Evolutionary conservation across 495 filamentous ascomycete genomes (phyloP).

Genomic region (Bombardia bombarda): DNA sequence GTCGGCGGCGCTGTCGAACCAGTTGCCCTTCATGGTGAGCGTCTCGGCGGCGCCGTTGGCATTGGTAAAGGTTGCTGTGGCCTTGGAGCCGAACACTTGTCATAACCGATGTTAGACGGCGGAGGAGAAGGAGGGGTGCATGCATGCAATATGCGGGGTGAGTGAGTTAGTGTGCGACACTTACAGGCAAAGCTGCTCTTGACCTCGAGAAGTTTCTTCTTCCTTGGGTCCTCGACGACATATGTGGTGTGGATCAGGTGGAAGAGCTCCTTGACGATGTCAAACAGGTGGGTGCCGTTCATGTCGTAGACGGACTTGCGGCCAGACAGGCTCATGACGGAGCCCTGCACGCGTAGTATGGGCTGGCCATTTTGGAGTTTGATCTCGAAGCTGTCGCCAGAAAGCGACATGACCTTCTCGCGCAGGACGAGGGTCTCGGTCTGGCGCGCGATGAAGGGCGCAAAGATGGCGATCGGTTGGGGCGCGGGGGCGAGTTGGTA

Average conservation of each 20-base stretch:
- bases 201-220: slow-evolving; percentile 41
- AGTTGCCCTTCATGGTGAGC: slow-evolving; percentile 35
- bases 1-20: slow-evolving; percentile 38
- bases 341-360: slow-evolving; percentile 46
- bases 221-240: slow-evolving; percentile 29
- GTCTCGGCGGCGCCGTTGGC: slow-evolving; percentile 24
- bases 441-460: slow-evolving; percentile 37
- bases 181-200: slow-evolving; percentile 41
- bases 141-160: not conserved
- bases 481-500: slow-evolving; percentile 25
- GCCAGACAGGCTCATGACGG: slow-evolving; percentile 24
- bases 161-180: slow-evolving; percentile 9
- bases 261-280: slow-evolving; percentile 44
- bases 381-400: slow-evolving; percentile 50
- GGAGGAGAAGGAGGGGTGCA: too few species aligned
- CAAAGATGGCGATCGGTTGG: slow-evolving; percentile 38
- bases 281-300: slow-evolving; percentile 40
- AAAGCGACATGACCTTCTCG: slow-evolving; percentile 44
- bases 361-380: slow-evolving; percentile 34
- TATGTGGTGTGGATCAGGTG: slow-evolving; percentile 39
- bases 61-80: slow-evolving; percentile 40
- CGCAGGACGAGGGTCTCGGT: slow-evolving; percentile 43
- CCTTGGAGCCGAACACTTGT: slow-evolving; percentile 40
- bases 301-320: slow-evolving; percentile 43
- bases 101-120: too few species aligned